A percentile compares a stretch with the other conserved stretches of the same genome.
Conservation (phyloP, 2,329 filamentous ascomycete species). For the Talaromyces pinophilus region DNA sequence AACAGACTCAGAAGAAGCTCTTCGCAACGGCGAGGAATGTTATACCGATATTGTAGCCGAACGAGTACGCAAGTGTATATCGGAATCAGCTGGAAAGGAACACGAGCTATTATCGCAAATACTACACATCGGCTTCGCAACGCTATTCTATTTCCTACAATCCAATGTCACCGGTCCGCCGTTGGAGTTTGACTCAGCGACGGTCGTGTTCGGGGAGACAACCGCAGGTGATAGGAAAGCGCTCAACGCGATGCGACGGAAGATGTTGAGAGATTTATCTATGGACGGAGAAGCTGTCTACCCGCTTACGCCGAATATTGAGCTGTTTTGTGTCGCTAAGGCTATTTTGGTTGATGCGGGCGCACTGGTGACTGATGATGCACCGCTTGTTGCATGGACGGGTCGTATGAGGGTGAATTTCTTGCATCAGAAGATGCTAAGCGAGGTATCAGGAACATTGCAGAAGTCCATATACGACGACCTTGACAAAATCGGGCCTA, state of each 20-base stretch:
- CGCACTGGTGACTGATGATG: constrained; percentile 44
- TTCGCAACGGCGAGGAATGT: constrained; percentile 37
- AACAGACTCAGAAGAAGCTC: constrained; percentile 26
- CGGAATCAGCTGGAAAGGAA: constrained; percentile 21
- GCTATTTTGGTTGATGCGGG: constrained; percentile 55
- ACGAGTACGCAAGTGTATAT: constrained; percentile 33
- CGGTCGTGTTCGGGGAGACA: constrained; percentile 47
- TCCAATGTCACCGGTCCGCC: constrained; percentile 85
- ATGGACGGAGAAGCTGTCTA: constrained; percentile 87
- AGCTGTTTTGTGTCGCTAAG: constrained; percentile 78
- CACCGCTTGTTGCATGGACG: constrained; percentile 55
- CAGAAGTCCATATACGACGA: constrained; percentile 63
- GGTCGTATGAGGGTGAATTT: constrained; percentile 71
- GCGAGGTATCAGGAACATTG: constrained; percentile 61
- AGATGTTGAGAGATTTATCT: constrained; percentile 69
- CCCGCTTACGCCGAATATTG: constrained; percentile 76
- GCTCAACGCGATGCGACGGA: constrained; percentile 52
- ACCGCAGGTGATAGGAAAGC: constrained; percentile 40
- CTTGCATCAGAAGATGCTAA: constrained; percentile 68
- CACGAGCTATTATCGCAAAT: constrained; percentile 38
- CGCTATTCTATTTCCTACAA: constrained; percentile 78
- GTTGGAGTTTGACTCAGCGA: constrained; percentile 59
- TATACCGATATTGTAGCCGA: constrained; percentile 42
- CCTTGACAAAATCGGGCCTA: constrained; percentile 53
- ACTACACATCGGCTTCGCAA: constrained; percentile 64